A percentile compares a stretch with the other conserved stretches of the same genome.
Evolutionary conservation across 192 early-diverging fungal species (phyloP).

Genomic region (Blastocladiella britannica): DNA sequence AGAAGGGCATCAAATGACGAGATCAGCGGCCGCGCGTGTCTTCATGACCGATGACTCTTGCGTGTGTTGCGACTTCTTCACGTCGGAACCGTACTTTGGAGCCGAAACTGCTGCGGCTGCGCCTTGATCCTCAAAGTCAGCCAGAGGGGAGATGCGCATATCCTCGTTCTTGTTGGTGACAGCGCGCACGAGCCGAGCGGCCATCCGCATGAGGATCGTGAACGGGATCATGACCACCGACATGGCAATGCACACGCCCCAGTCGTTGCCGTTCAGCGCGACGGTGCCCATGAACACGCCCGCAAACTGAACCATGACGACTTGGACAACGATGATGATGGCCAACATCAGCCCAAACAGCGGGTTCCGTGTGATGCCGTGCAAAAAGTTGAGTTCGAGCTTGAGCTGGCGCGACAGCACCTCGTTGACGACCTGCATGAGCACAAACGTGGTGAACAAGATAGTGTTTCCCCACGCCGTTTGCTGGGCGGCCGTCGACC

Average conservation of each 20-base stretch:
- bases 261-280: slow-evolving; percentile 14
- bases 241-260: slow-evolving; percentile 20
- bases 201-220: no score
- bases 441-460: slow-evolving; percentile 30
- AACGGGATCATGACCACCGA: slow-evolving; percentile 18
- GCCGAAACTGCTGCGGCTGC: no score
- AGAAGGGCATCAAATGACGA: no score
- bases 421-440: slow-evolving; percentile 29
- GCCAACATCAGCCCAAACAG: slow-evolving; percentile 21
- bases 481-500: slow-evolving; percentile 4
- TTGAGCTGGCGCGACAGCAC: slow-evolving; percentile 28
- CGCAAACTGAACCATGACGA: slow-evolving; percentile 18
- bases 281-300: slow-evolving; percentile 15
- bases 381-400: slow-evolving; percentile 31
- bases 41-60: no score
- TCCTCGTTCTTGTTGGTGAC: no score
- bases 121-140: no score
- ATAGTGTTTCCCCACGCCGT: slow-evolving; percentile 16
- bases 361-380: slow-evolving; percentile 20
- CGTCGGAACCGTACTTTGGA: no score
- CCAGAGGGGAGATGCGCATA: no score
- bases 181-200: no score
- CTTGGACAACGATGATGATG: slow-evolving; percentile 22
- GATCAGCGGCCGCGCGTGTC: no score
- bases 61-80: no score